Percentiles rank a stretch among this genome's conserved stretches.
These are phyloP conservation scores for Heimioporus punctisporus DNA, from an alignment of 1,284 basidiomycete genomes.

Conservation along the genomic window DNA sequence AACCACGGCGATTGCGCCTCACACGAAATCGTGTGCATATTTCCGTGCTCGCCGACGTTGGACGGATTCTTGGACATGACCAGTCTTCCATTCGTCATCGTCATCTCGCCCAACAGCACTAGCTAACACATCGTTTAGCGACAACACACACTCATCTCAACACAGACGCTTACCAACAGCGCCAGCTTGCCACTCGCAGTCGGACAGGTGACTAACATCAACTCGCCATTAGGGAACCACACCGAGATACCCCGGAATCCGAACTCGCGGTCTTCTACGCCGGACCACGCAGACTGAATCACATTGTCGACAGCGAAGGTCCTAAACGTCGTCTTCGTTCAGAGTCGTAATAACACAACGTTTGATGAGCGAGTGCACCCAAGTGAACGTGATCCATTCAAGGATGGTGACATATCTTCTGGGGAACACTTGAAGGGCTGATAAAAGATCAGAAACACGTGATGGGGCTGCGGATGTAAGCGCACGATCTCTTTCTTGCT, in stretches of 20 bases:
- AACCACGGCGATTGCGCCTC: slow-evolving; percentile 65
- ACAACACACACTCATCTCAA: slow-evolving; percentile 4
- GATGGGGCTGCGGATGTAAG: not conserved
- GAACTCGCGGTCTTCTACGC: slow-evolving; percentile 44
- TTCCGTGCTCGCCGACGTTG: slow-evolving; percentile 41
- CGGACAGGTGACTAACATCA: slow-evolving; percentile 58
- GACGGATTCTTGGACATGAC: slow-evolving; percentile 43
- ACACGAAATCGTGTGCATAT: slow-evolving; percentile 56
- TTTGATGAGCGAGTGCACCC: slow-evolving; percentile 61
- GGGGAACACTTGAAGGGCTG: slow-evolving; percentile 48
- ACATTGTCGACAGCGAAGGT: slow-evolving; percentile 36
- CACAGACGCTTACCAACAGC: too few relatives aligned
- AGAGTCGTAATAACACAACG: slow-evolving; percentile 52
- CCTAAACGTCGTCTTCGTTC: slow-evolving; percentile 60
- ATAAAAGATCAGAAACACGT: not conserved
- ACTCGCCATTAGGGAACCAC: slow-evolving; percentile 58
- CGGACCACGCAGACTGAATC: slow-evolving; percentile 15
- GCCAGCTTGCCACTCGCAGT: slow-evolving; percentile 74
- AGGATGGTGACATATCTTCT: slow-evolving; percentile 69
- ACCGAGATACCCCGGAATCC: slow-evolving; percentile 58
- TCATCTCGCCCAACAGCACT: slow-evolving; percentile 37
- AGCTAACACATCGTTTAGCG: slow-evolving; percentile 18
- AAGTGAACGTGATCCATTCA: slow-evolving; percentile 72
- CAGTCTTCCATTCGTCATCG: slow-evolving; percentile 28
- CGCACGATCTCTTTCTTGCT: slow-evolving; percentile 43